phyloP scores from a whole-genome alignment of 2,329 filamentous ascomycete genomes.

The Pestalotiopsis sp. region DNA sequence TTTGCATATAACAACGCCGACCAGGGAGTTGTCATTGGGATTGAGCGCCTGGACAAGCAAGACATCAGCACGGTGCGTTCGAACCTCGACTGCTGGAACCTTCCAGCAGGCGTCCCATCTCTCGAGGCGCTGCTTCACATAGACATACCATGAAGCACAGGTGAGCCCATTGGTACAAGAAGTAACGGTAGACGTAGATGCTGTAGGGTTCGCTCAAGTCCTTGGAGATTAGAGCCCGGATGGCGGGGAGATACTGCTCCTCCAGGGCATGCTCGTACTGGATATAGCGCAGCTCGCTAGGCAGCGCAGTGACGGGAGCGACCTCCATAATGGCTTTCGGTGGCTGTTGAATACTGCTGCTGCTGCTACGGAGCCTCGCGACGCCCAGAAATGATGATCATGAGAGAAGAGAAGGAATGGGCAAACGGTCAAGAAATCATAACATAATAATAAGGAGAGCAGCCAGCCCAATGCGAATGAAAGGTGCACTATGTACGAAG shows the following conservation, averaged over 20 bases:
- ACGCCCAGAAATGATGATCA: conserved; percentile 4
- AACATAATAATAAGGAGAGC: background rate
- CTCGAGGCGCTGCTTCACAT: background rate
- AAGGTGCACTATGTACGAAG: conserved; percentile 7
- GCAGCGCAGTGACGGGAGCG: conserved; percentile 36
- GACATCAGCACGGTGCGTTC: background rate
- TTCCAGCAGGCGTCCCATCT: background rate
- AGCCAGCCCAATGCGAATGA: background rate
- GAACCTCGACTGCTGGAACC: background rate
- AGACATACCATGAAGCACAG: conserved; percentile 85
- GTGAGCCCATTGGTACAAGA: conserved; percentile 96
- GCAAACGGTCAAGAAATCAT: background rate
- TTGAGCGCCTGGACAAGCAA: conserved; percentile 55
- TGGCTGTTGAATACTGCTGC: conserved; percentile 7
- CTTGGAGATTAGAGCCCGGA: conserved; percentile 90
- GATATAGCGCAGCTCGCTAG: conserved; percentile 57
- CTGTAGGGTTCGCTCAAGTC: conserved; percentile 98
- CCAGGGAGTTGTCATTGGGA: conserved; percentile 63
- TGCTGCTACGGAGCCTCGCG: conserved; percentile 1
- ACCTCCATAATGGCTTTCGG: conserved; percentile 34
- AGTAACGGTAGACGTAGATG: conserved; percentile 99
- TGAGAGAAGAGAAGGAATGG: background rate
- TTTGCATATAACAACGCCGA: conserved; percentile 94
- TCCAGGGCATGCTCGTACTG: conserved; percentile 66
- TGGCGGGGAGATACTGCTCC: conserved; percentile 74